Evolutionary conservation across 495 filamentous ascomycete genomes (phyloP).

Genomic region (Penicillium canescens): DNA sequence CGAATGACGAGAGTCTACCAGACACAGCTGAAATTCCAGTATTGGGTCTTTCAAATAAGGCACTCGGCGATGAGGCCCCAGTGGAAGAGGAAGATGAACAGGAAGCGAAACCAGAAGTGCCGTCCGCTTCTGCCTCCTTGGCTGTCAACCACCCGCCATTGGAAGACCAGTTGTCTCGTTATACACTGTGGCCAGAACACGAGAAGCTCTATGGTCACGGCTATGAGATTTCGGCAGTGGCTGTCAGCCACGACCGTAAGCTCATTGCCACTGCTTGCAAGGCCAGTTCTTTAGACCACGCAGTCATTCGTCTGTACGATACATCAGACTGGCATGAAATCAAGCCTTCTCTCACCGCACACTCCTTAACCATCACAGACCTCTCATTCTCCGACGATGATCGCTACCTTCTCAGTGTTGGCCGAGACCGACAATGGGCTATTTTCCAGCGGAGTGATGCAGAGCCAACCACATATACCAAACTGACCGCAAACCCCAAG

Average conservation of each 20-base stretch:
- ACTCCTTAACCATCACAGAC: slow-evolving; percentile 80
- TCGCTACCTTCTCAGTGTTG: slow-evolving; percentile 76
- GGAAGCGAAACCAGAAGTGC: slow-evolving; percentile 23
- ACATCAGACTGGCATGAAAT: slow-evolving; percentile 85
- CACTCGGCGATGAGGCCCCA: slow-evolving; percentile 57
- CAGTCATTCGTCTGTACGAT: slow-evolving; percentile 89
- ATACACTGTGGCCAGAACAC: slow-evolving; percentile 92
- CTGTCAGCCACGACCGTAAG: slow-evolving; percentile 69
- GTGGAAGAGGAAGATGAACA: slow-evolving; percentile 47
- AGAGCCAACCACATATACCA: slow-evolving; percentile 49
- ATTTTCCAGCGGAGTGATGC: slow-evolving; percentile 59
- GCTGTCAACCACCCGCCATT: slow-evolving; percentile 70
- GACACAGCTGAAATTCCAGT: slow-evolving; percentile 93
- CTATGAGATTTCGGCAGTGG: slow-evolving; percentile 93
- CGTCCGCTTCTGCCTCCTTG: slow-evolving; percentile 28
- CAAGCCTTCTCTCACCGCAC: slow-evolving; percentile 74
- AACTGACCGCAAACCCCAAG: slow-evolving; percentile 68
- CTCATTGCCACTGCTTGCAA: slow-evolving; percentile 92
- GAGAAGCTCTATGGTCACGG: slow-evolving; percentile 99
- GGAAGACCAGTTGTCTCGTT: slow-evolving; percentile 84
- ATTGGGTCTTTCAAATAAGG: slow-evolving; percentile 95
- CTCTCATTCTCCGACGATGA: slow-evolving; percentile 79
- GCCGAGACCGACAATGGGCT: slow-evolving; percentile 87
- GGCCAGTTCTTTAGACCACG: slow-evolving; percentile 89
- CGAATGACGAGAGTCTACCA: slow-evolving; percentile 55